phyloP scores from a whole-genome alignment of 75 land plant genomes.

The Chamaecyparis obtusa region DNA sequence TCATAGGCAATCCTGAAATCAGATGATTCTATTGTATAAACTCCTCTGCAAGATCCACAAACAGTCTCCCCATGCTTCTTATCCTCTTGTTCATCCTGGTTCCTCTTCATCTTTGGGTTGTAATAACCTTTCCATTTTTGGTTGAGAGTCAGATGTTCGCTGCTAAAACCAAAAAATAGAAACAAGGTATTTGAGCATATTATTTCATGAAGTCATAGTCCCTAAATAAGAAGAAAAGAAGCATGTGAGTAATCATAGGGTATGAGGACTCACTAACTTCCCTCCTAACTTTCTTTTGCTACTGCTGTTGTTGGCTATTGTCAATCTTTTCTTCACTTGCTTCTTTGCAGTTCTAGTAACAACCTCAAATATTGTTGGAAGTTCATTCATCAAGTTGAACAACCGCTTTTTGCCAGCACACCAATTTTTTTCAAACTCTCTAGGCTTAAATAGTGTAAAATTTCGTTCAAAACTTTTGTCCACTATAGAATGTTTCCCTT shows the following conservation, averaged over 20 bases:
- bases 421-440: background rate
- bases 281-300: slow-evolving; percentile 42
- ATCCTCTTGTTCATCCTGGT: slow-evolving; percentile 40
- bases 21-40: slow-evolving; percentile 28
- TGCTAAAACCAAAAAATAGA: slow-evolving; percentile 1
- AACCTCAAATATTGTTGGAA: slow-evolving; percentile 75
- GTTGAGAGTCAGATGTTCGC: slow-evolving; percentile 14
- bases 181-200: background rate
- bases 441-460: background rate
- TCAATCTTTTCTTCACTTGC: slow-evolving; percentile 48
- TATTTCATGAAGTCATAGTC: background rate
- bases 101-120: slow-evolving; percentile 40
- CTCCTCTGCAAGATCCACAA: slow-evolving; percentile 59
- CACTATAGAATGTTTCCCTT: background rate
- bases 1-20: slow-evolving; percentile 77
- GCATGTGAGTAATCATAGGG: background rate
- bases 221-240: background rate
- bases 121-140: slow-evolving; percentile 12
- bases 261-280: slow-evolving; percentile 18
- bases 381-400: slow-evolving; percentile 74
- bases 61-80: slow-evolving; percentile 52
- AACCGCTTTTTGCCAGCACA: slow-evolving; percentile 59
- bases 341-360: slow-evolving; percentile 74
- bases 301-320: slow-evolving; percentile 33
- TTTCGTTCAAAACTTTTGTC: background rate